Base-by-base conservation (phyloP, 208 protist species). In the Herpetomonas tarakana region DNA sequence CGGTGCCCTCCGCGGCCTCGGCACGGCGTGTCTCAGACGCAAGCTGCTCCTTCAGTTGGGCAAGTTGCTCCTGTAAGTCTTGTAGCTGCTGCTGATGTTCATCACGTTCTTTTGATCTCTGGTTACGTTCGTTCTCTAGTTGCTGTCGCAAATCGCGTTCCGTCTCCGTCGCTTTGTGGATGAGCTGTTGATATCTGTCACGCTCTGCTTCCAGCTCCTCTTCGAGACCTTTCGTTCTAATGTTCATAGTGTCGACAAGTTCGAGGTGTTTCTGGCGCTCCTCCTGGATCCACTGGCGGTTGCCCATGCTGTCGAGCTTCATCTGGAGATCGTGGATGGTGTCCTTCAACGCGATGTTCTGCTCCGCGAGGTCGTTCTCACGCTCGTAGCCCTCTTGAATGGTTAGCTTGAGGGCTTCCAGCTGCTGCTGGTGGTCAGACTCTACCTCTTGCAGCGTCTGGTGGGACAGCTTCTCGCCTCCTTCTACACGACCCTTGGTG, bases 361-460 rank as follows among this genome's bases (percentile, higher is more conserved):
- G 47, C 0, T 62, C 41, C 12, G 74, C 55, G 2, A 76, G 52
- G 26, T 71, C 56, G 16, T 56, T 71, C 51, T 88, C 81, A n/a
- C 65, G 52, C 46, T 78, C 70, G 64, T 68, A 78, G 28, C 81
- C 60, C 2, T 76, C 56, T 16, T 74, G 67, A 44, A 89, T 77
- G 9, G 82, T 84, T 18, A 75, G 52, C 53, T 84, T 85, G 54
- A 89, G 67, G 22, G 75, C 82, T 9, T 76, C 39, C 11, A 89
- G 69, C 45, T 89, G 82, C 59, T 89, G 78, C 18, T 82, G 82
- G 49, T 89, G 82, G 47, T 83, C 71, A 1, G 52, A 52, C 54
- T 89, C 78, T 9, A 85, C 57, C 39, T 85, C 78, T n/a, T 75
- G 71, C 16, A 83, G 58, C 12, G 72, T 80, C 53, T 81, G 67